These are phyloP conservation scores for Tillandsia leiboldiana DNA, from an alignment of 176 grass and related monocot genomes.

Conservation along the genomic window DNA sequence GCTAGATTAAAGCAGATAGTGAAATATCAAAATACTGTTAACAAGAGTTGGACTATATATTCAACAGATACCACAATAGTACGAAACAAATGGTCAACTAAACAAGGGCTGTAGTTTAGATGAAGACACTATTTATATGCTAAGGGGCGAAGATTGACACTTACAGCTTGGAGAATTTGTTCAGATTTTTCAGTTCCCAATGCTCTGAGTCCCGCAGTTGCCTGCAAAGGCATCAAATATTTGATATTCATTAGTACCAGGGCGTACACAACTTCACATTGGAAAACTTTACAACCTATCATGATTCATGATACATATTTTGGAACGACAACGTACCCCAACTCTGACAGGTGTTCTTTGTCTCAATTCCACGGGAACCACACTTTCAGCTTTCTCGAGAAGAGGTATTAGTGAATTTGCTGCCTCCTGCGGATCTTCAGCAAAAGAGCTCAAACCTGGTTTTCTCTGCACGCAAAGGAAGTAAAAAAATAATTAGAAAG, in stretches of 20 bases:
- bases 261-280: not conserved
- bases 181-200: constrained; percentile 28
- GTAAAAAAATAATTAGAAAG: not conserved
- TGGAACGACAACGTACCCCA: constrained; percentile 12
- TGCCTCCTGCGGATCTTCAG: constrained; percentile 19
- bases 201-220: constrained; percentile 34
- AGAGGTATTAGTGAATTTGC: constrained; percentile 19
- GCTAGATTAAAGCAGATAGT: too few species aligned
- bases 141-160: not conserved
- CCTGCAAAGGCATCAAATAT: constrained; percentile 14
- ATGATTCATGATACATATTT: not conserved
- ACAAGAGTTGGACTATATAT: too few species aligned
- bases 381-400: constrained; percentile 12
- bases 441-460: constrained; percentile 21
- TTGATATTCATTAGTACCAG: not conserved
- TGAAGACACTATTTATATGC: not conserved
- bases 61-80: too few species aligned
- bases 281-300: not conserved
- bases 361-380: constrained; percentile 7
- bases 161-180: constrained; percentile 39
- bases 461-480: constrained; percentile 7
- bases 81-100: not conserved
- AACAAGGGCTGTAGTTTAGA: not conserved
- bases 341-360: constrained; percentile 17
- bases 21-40: not conserved